A percentile compares a stretch with the other conserved stretches of the same genome.
Conservation (phyloP, 2,329 filamentous ascomycete species). For the Neofusicoccum sp. region DNA sequence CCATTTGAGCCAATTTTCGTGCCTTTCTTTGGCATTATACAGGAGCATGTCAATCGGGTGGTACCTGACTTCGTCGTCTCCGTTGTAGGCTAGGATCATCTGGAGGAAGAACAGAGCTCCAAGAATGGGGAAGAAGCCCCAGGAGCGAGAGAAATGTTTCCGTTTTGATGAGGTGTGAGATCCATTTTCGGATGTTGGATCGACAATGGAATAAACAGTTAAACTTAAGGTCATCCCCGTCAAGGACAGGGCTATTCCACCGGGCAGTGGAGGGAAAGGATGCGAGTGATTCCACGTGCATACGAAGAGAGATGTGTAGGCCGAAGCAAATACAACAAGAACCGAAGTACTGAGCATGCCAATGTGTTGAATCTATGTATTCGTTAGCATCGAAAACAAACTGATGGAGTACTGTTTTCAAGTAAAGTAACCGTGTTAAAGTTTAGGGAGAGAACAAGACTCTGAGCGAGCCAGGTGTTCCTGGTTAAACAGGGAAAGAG, state of each 20-base stretch:
- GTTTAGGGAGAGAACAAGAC: no score
- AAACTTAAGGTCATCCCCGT: neutral
- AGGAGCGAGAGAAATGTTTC: neutral
- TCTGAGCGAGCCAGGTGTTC: no score
- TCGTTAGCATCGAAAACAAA: no score
- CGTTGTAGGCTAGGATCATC: conserved; percentile 44
- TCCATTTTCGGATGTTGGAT: neutral
- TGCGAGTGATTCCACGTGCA: conserved; percentile 9
- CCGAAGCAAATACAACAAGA: neutral
- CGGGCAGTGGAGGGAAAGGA: conserved; percentile 13
- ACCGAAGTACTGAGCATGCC: conserved; percentile 5
- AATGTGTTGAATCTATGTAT: neutral
- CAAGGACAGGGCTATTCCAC: neutral
- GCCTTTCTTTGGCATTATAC: conserved; percentile 50
- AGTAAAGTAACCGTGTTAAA: no score
- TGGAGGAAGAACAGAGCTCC: conserved; percentile 47
- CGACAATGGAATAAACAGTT: neutral
- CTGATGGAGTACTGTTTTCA: no score
- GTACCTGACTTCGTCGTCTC: conserved; percentile 37
- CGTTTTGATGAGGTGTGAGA: neutral
- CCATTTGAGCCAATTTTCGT: conserved; percentile 53
- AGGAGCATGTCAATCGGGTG: conserved; percentile 62
- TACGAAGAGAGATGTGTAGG: neutral
- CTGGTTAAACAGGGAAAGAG: no score
- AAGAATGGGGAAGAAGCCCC: conserved; percentile 32